Evolutionary conservation across 768 basidiomycete species (phyloP).

Genomic region (Imleria badia): DNA sequence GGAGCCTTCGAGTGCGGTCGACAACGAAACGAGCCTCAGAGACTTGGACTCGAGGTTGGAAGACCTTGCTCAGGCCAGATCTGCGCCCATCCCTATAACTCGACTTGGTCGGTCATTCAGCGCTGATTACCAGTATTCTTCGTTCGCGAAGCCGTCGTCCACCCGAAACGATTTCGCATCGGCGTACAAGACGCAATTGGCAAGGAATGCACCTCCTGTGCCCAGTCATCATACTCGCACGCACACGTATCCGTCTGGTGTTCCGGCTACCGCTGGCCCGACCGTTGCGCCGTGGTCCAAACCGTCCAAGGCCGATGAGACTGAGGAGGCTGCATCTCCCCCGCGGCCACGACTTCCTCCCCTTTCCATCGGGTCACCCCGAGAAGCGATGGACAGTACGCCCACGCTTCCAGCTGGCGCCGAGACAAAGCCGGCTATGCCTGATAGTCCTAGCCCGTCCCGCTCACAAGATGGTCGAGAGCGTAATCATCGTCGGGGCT

Average conservation of each 20-base stretch:
- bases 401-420: slow-evolving; percentile 6
- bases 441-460: slow-evolving; percentile 12
- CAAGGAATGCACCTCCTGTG: slow-evolving; percentile 5
- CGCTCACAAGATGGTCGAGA: slow-evolving; percentile 15
- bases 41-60: slow-evolving; percentile 69
- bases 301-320: not conserved
- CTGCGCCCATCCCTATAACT: slow-evolving; percentile 16
- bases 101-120: slow-evolving; percentile 29
- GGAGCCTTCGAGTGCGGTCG: slow-evolving; percentile 31
- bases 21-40: slow-evolving; percentile 46
- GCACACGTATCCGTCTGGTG: slow-evolving; percentile 47
- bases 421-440: slow-evolving; percentile 5
- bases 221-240: slow-evolving; percentile 37
- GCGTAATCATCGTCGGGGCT: slow-evolving; percentile 60
- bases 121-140: slow-evolving; percentile 20
- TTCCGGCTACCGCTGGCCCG: slow-evolving; percentile 35
- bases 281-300: slow-evolving; percentile 43
- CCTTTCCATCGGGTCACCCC: slow-evolving; percentile 26
- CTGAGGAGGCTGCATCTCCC: not conserved
- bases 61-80: slow-evolving; percentile 47
- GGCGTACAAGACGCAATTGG: slow-evolving; percentile 44
- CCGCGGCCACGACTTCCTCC: not conserved
- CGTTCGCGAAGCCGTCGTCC: slow-evolving; percentile 41
- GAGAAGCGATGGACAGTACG: slow-evolving; percentile 7
- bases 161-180: slow-evolving; percentile 58